Evolutionary conservation across 768 basidiomycete genomes (phyloP), one percentile per base, ranked within the genome.

Genomic region (Punctularia strigosozonata): DNA sequence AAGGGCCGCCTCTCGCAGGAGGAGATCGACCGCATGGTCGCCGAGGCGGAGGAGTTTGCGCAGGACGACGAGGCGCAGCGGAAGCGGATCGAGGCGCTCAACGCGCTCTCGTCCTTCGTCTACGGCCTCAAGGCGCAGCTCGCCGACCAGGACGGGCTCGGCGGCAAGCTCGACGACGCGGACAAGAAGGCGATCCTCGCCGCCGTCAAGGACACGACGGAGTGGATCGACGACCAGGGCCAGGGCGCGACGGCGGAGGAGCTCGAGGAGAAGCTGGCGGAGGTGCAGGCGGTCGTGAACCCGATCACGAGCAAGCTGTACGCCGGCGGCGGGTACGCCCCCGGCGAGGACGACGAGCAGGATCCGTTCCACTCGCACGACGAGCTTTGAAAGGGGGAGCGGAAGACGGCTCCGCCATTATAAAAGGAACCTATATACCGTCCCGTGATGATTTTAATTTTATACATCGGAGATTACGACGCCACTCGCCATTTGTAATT

Each of bases 211-310:
- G 89, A 94, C 49, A 76, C 79, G 39, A 79, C 80, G 15, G 87
- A 88, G 41, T 97, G 91, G 91, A 75, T 94, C 39, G 92, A 98
- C 34, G 77, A 83, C 53, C 74, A 89, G 50, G 82, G 82, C 15
- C 63, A 72, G 26, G 63, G 64, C 6, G 92, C 92, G 18, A 69
- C 70, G 24, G 77, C 80, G 31, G 92, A 94, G 56, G 89, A 94
- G 41, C 64, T 91, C 18, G 91, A 97, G 57, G 92, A 95, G 69
- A 88, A 91, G 68, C 64, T 91, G 50, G 65, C 73, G 38, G 81
- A 84, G 62, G 68, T 88, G 20, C 86, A 88, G 55, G 62, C 69
- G 36, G 61, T 82, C 22, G 79, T 89, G 37, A 73, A 73, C 57
- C 90, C 90, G 37, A 90, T 92, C 60, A 87, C 89, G 38, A 73